These are phyloP conservation scores for Corylus avellana DNA, from an alignment of 306 rosid species.

Conservation along the genomic window DNA sequence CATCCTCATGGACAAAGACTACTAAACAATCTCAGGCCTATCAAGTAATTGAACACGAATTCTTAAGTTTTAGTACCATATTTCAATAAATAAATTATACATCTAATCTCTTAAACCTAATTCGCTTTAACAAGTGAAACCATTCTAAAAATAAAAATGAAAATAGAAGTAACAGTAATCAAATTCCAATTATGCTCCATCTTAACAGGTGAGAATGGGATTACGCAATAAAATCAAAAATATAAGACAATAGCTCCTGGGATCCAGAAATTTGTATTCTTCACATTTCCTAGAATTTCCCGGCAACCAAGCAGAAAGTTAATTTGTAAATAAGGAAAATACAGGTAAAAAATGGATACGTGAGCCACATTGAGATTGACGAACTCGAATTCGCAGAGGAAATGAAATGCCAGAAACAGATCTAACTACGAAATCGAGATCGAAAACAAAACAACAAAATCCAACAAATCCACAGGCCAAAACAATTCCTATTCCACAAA, in stretches of 20 bases:
- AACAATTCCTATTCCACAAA: slow-evolving; percentile 9
- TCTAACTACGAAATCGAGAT: slow-evolving; percentile 24
- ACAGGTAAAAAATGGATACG: not conserved
- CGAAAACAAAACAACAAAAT: slow-evolving; percentile 1
- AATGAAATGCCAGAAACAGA: slow-evolving; percentile 21
- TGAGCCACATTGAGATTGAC: slow-evolving; percentile 22
- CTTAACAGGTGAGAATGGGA: too few relatives aligned
- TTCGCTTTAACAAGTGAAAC: not conserved
- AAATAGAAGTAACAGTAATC: too few relatives aligned
- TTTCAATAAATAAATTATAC: not conserved
- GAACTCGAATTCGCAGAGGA: slow-evolving; percentile 1
- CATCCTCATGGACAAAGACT: not conserved
- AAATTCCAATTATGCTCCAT: too few relatives aligned
- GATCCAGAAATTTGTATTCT: not conserved
- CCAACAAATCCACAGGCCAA: not conserved
- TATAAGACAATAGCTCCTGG: not conserved
- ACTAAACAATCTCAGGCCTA: not conserved
- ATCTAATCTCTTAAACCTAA: not conserved
- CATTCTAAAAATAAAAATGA: not conserved
- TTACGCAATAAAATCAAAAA: not conserved
- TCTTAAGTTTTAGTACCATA: not conserved
- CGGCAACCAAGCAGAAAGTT: not conserved
- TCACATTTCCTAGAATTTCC: slow-evolving; percentile 2
- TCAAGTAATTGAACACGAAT: not conserved
- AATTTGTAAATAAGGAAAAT: not conserved